Percentiles rank a stretch among this genome's conserved stretches.
These are phyloP conservation scores for Daphne laureola DNA, from an alignment of 441 rosid species.

Conservation along the genomic window DNA sequence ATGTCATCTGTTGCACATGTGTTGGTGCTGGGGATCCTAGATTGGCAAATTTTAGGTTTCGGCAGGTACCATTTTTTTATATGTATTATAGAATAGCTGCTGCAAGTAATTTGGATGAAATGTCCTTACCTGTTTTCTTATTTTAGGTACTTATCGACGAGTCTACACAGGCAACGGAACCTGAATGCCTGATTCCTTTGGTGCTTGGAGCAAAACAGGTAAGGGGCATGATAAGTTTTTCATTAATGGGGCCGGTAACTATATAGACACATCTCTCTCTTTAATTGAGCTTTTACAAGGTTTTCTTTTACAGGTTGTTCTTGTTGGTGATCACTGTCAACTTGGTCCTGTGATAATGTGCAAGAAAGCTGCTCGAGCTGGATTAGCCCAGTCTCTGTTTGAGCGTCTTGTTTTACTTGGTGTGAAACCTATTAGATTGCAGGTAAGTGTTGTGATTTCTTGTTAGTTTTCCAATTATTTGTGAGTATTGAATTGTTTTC, in stretches of 20 bases:
- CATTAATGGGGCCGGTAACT: neutral
- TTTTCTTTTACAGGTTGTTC: slow-evolving; percentile 57
- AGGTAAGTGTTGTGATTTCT: slow-evolving; percentile 44
- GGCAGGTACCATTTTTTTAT: slow-evolving; percentile 55
- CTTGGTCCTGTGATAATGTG: slow-evolving; percentile 99
- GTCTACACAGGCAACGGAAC: slow-evolving; percentile 99
- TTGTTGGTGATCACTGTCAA: slow-evolving; percentile 99
- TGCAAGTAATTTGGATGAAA: neutral
- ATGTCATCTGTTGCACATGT: slow-evolving; percentile 98
- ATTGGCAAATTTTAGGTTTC: slow-evolving; percentile 91
- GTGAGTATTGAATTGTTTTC: neutral
- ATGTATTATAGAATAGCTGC: neutral
- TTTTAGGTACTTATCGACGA: slow-evolving; percentile 96
- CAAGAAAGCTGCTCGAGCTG: slow-evolving; percentile 99
- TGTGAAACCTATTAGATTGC: slow-evolving; percentile 96
- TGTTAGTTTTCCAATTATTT: neutral
- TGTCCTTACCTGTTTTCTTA: slow-evolving; percentile 18
- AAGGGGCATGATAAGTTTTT: neutral
- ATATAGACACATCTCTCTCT: neutral
- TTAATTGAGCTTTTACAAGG: slow-evolving; percentile 12
- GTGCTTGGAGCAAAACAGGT: slow-evolving; percentile 99
- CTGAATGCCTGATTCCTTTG: slow-evolving; percentile 98
- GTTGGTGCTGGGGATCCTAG: slow-evolving; percentile 99
- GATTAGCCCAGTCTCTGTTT: slow-evolving; percentile 94
- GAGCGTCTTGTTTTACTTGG: slow-evolving; percentile 98